These are phyloP conservation scores for Pseudonectria buxi DNA, from an alignment of 2,329 filamentous ascomycete genomes.

Conservation along the genomic window DNA sequence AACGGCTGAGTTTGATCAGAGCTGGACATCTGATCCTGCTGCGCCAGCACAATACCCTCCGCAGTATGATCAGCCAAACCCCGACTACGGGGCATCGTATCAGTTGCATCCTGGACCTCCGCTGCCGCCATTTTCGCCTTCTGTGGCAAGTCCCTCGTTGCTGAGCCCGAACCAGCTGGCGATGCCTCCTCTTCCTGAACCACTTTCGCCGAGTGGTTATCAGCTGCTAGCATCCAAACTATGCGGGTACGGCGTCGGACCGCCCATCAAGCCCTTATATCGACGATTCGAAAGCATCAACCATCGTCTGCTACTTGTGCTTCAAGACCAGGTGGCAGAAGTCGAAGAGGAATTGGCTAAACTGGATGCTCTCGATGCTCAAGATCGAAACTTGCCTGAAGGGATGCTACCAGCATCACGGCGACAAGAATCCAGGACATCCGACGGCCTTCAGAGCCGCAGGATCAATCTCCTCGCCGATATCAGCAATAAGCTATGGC, in stretches of 20 bases:
- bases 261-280: slow-evolving; percentile 57
- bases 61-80: slow-evolving; percentile 1
- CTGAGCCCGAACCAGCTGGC: neutral
- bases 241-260: slow-evolving; percentile 17
- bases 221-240: slow-evolving; percentile 54
- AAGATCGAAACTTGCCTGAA: slow-evolving; percentile 35
- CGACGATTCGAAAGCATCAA: slow-evolving; percentile 76
- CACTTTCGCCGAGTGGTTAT: slow-evolving; percentile 49
- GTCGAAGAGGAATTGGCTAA: slow-evolving; percentile 70
- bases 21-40: slow-evolving; percentile 7
- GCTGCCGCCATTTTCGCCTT: too few species aligned
- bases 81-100: slow-evolving; percentile 1
- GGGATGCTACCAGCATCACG: slow-evolving; percentile 52
- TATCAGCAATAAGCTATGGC: slow-evolving; percentile 58
- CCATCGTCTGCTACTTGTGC: slow-evolving; percentile 71
- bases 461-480: slow-evolving; percentile 54
- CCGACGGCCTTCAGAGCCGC: slow-evolving; percentile 52
- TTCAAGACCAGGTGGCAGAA: slow-evolving; percentile 79
- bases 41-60: slow-evolving; percentile 1
- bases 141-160: too few species aligned
- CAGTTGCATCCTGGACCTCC: too few species aligned
- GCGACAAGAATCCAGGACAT: slow-evolving; percentile 46
- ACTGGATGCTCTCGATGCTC: slow-evolving; percentile 56
- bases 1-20: slow-evolving; percentile 4
- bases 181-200: slow-evolving; percentile 22